Evolutionary conservation across 2,329 filamentous ascomycete species (phyloP).

Genomic region (Cercospora janseana): DNA sequence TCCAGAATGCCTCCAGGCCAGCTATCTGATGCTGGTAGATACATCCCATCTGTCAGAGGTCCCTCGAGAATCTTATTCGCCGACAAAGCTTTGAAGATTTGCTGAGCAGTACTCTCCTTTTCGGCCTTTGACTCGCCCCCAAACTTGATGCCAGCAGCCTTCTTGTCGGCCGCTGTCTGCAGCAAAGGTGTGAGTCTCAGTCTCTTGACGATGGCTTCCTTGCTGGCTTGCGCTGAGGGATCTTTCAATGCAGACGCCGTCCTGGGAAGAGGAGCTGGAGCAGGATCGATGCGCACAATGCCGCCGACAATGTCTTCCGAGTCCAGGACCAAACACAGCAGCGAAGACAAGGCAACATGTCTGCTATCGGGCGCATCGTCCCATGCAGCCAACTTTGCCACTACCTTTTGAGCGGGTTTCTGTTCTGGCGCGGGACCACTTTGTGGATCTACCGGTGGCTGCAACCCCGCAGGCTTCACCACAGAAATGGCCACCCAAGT

Average conservation of each 20-base stretch:
- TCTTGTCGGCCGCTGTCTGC: slow-evolving; percentile 53
- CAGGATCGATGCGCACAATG: slow-evolving; percentile 81
- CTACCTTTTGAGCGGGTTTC: slow-evolving; percentile 62
- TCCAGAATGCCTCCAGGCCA: slow-evolving; percentile 84
- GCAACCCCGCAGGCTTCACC: slow-evolving; percentile 75
- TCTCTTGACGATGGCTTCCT: slow-evolving; percentile 55
- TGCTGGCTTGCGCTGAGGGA: slow-evolving; percentile 39
- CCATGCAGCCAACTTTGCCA: slow-evolving; percentile 77
- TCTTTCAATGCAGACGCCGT: slow-evolving; percentile 51
- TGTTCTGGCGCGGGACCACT: slow-evolving; percentile 62
- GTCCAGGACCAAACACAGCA: slow-evolving; percentile 71
- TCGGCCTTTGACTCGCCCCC: slow-evolving; percentile 83
- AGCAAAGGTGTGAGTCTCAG: slow-evolving; percentile 82
- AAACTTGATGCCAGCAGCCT: slow-evolving; percentile 69
- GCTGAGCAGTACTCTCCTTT: slow-evolving; percentile 71
- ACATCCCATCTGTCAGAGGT: slow-evolving; percentile 82
- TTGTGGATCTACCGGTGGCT: slow-evolving; percentile 69
- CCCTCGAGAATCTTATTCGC: slow-evolving; percentile 71
- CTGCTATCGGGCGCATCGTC: slow-evolving; percentile 80
- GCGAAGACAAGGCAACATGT: slow-evolving; percentile 73
- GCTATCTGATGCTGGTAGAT: slow-evolving; percentile 64
- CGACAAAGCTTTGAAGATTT: slow-evolving; percentile 67
- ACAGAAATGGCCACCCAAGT: slow-evolving; percentile 81
- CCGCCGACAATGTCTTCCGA: slow-evolving; percentile 75
- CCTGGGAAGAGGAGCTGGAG: slow-evolving; percentile 67